phyloP scores from a whole-genome alignment of 2,329 filamentous ascomycete species.

The Ceratocystis cubensis region DNA sequence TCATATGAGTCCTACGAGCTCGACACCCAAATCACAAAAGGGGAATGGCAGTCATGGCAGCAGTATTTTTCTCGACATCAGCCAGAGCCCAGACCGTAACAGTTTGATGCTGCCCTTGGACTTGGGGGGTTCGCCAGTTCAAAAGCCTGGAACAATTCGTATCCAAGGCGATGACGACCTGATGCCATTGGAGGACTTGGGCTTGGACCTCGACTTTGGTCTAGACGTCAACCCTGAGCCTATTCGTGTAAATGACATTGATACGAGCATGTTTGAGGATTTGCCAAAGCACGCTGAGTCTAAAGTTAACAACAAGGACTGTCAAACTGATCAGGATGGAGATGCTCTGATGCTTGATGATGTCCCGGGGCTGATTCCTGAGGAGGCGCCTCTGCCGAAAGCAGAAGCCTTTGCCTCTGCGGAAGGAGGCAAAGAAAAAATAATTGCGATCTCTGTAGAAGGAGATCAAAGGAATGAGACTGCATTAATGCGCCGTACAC shows the following conservation, averaged over 20 bases:
- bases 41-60: constrained; percentile 4
- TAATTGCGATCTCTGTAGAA: constrained; percentile 22
- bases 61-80: constrained; percentile 17
- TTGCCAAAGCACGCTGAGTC: background rate
- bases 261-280: constrained; percentile 10
- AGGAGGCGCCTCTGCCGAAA: constrained; percentile 31
- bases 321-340: constrained; percentile 20
- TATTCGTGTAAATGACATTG: background rate
- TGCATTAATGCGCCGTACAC: constrained; percentile 22
- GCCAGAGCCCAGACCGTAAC: constrained; percentile 15
- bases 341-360: constrained; percentile 24
- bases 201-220: constrained; percentile 20
- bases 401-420: constrained; percentile 28
- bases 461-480: constrained; percentile 17
- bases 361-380: constrained; percentile 30
- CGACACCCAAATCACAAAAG: constrained; percentile 3
- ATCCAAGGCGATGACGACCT: constrained; percentile 21
- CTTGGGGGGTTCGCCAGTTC: background rate
- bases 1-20: constrained; percentile 16
- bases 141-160: constrained; percentile 12
- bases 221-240: background rate
- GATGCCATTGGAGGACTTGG: constrained; percentile 22
- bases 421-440: constrained; percentile 19
- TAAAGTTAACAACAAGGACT: background rate
- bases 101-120: constrained; percentile 13